phyloP scores from a whole-genome alignment of 1,284 basidiomycete genomes.

The Rhodotorula sp. region DNA sequence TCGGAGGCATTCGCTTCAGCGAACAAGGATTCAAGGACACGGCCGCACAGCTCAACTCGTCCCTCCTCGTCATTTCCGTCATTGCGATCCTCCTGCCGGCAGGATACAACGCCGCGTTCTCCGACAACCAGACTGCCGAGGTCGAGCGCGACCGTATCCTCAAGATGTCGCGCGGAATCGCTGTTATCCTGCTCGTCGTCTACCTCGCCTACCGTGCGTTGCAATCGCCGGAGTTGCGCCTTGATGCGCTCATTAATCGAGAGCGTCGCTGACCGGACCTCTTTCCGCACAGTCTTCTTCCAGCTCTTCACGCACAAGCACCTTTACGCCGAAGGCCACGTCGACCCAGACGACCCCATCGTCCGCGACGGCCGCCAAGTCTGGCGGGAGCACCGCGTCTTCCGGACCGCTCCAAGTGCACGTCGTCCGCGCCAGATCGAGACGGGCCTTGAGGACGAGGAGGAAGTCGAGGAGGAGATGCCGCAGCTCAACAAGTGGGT shows the following conservation, averaged over 20 bases:
- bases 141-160: constrained; percentile 59
- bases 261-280: constrained; percentile 54
- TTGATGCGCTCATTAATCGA: too few relatives aligned
- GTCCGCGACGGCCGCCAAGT: constrained; percentile 27
- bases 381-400: constrained; percentile 40
- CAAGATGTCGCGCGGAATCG: constrained; percentile 71
- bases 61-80: constrained; percentile 54
- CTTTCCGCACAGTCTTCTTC: constrained; percentile 60
- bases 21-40: constrained; percentile 58
- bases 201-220: constrained; percentile 26
- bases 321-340: constrained; percentile 61
- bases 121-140: constrained; percentile 45
- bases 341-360: constrained; percentile 47
- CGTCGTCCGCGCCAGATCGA: constrained; percentile 20
- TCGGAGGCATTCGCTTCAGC: constrained; percentile 66
- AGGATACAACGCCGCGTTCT: constrained; percentile 53
- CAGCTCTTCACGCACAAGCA: constrained; percentile 79
- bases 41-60: constrained; percentile 52
- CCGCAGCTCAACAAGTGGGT: constrained; percentile 60
- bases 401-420: constrained; percentile 36
- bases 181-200: constrained; percentile 72
- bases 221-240: too few relatives aligned
- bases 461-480: constrained; percentile 52
- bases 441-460: constrained; percentile 40
- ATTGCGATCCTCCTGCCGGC: constrained; percentile 51